These are phyloP conservation scores for Colletotrichum sansevieriae DNA, from an alignment of 2,329 filamentous ascomycete species.

Conservation along the genomic window DNA sequence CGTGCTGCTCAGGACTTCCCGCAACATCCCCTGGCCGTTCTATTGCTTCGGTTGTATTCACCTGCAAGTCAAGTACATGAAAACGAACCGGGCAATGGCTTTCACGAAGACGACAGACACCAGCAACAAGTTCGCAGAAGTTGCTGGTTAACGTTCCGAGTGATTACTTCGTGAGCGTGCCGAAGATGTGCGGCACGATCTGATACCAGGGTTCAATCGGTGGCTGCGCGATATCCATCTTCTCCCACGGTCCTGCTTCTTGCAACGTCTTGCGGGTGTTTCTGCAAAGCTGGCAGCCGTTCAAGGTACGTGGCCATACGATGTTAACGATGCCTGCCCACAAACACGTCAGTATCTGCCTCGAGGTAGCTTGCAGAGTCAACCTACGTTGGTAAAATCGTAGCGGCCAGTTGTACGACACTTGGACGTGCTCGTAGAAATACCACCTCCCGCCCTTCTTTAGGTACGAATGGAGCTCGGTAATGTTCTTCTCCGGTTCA, in stretches of 20 bases:
- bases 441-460: conserved; percentile 74
- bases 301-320: conserved; percentile 65
- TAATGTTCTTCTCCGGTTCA: conserved; percentile 67
- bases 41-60: no score
- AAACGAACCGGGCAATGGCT: no score
- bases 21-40: no score
- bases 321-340: conserved; percentile 62
- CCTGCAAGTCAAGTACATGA: no score
- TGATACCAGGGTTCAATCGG: conserved; percentile 57
- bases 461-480: conserved; percentile 67
- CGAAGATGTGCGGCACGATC: conserved; percentile 63
- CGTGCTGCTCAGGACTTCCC: no score
- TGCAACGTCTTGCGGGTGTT: conserved; percentile 61
- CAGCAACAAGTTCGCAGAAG: no score
- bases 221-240: conserved; percentile 61
- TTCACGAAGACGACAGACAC: no score
- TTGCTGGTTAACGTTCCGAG: no score
- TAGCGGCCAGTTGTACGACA: conserved; percentile 55
- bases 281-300: conserved; percentile 65
- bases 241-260: conserved; percentile 64
- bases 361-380: neutral
- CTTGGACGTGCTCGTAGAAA: conserved; percentile 71
- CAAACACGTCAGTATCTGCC: neutral
- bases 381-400: conserved; percentile 64
- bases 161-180: conserved; percentile 63